A percentile compares a stretch with the other conserved stretches of the same genome.
phyloP scores from a whole-genome alignment of 2,329 filamentous ascomycete genomes.

The Cladophialophora exuberans region DNA sequence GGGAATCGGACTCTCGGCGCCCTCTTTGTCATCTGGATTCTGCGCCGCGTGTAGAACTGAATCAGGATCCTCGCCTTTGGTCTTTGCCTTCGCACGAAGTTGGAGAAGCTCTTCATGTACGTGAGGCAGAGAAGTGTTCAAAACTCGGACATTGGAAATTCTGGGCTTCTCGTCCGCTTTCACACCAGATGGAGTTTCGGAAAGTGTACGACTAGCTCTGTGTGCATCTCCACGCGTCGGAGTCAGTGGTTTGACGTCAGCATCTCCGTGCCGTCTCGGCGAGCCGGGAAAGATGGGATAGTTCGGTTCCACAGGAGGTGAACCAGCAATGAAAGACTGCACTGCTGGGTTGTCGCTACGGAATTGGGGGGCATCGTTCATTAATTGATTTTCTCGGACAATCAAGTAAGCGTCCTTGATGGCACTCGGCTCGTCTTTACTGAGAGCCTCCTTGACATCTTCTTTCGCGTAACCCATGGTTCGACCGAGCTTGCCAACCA shows the following conservation, averaged over 20 bases:
- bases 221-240: conserved; percentile 22
- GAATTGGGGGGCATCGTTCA: conserved; percentile 65
- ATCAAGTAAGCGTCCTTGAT: conserved; percentile 99
- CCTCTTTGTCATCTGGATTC: conserved; percentile 23
- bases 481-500: conserved; percentile 93
- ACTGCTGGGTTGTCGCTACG: conserved; percentile 48
- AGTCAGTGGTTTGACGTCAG: conserved; percentile 32
- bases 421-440: conserved; percentile 89
- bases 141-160: conserved; percentile 83
- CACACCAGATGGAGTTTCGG: conserved; percentile 28
- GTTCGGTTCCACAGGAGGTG: conserved; percentile 51
- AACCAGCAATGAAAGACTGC: conserved; percentile 60
- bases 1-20: conserved; percentile 32
- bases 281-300: conserved; percentile 36
- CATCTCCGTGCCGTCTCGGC: conserved; percentile 17
- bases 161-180: conserved; percentile 54
- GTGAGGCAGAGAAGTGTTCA: conserved; percentile 86
- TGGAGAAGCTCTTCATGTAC: conserved; percentile 93
- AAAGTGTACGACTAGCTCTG: conserved; percentile 31
- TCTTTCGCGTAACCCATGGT: conserved; percentile 97
- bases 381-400: conserved; percentile 94
- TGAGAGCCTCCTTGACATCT: conserved; percentile 92
- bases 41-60: conserved; percentile 28
- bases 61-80: conserved; percentile 43
- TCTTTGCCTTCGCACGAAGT: conserved; percentile 52